Percentiles rank a stretch among this genome's conserved stretches.
Evolutionary conservation across 179 eudicot genomes (phyloP).

Genomic region (Sideroxylon spinosum): DNA sequence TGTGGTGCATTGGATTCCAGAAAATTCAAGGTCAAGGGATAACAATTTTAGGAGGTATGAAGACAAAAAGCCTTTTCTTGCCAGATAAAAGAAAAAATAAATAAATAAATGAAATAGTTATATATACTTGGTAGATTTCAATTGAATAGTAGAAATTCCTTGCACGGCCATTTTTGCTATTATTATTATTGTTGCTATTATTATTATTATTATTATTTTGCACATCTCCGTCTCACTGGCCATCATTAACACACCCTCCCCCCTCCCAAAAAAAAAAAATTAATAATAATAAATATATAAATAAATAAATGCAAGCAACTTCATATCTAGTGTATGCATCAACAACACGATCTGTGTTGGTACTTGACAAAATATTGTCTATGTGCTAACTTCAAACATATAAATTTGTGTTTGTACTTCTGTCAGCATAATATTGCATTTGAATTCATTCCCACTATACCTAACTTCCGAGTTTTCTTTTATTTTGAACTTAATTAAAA

Average conservation of each 20-base stretch:
- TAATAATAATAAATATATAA: too few relatives aligned
- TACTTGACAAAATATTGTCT: too few relatives aligned
- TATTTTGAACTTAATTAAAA: neutral
- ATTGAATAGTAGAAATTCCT: neutral
- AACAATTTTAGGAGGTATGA: constrained; percentile 90
- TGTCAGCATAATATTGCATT: too few relatives aligned
- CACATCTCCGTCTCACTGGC: neutral
- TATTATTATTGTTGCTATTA: too few relatives aligned
- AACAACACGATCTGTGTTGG: too few relatives aligned
- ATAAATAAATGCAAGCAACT: too few relatives aligned
- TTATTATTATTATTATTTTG: neutral
- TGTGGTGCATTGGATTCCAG: constrained; percentile 98
- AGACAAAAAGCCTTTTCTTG: neutral
- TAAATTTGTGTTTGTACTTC: too few relatives aligned
- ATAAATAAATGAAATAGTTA: neutral
- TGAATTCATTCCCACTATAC: too few relatives aligned
- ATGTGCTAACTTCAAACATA: too few relatives aligned
- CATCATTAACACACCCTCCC: neutral
- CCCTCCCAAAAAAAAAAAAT: too few relatives aligned
- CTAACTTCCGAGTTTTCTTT: neutral
- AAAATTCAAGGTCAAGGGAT: constrained; percentile 66
- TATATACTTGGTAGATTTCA: neutral
- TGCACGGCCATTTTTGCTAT: neutral
- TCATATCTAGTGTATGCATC: too few relatives aligned
- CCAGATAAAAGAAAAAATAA: neutral